These are phyloP conservation scores for Collybia sordida DNA, from an alignment of 768 basidiomycete genomes.

Conservation along the genomic window DNA sequence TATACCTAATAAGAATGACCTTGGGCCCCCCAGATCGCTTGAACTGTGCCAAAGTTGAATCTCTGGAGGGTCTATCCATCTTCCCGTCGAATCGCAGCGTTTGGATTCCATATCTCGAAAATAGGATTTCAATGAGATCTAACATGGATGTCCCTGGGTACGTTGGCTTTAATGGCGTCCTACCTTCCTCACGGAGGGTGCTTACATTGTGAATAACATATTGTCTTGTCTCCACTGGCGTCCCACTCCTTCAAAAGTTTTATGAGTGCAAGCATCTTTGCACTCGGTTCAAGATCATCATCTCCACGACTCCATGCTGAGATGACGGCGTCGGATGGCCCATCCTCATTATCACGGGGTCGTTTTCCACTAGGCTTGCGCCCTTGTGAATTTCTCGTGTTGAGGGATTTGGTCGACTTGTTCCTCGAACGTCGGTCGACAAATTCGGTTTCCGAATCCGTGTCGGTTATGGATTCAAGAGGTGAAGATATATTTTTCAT, in stretches of 20 bases:
- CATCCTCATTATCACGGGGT: constrained; percentile 22
- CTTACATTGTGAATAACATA: constrained; percentile 71
- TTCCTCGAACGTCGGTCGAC: constrained; percentile 8
- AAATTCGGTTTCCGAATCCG: constrained; percentile 25
- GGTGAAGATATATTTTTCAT: constrained; percentile 27
- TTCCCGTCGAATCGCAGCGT: constrained; percentile 67
- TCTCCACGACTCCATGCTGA: constrained; percentile 60
- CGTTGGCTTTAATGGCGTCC: neutral
- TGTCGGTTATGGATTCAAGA: constrained; percentile 12
- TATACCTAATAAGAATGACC: constrained; percentile 65
- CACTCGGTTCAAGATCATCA: constrained; percentile 61
- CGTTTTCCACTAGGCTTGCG: constrained; percentile 26
- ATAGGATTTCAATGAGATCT: constrained; percentile 59
- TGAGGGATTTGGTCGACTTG: neutral
- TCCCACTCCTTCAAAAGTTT: constrained; percentile 60
- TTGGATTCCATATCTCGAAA: constrained; percentile 57
- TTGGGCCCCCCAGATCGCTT: constrained; percentile 56
- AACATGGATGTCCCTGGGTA: constrained; percentile 72
- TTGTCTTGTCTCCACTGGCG: constrained; percentile 62
- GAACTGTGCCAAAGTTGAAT: constrained; percentile 50
- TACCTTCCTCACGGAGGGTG: neutral
- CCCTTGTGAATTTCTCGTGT: neutral
- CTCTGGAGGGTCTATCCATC: constrained; percentile 57
- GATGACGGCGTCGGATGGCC: constrained; percentile 43
- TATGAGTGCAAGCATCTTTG: constrained; percentile 65